These are phyloP conservation scores for Starmerella stellata DNA, from an alignment of 805 yeast species.

Conservation along the genomic window DNA sequence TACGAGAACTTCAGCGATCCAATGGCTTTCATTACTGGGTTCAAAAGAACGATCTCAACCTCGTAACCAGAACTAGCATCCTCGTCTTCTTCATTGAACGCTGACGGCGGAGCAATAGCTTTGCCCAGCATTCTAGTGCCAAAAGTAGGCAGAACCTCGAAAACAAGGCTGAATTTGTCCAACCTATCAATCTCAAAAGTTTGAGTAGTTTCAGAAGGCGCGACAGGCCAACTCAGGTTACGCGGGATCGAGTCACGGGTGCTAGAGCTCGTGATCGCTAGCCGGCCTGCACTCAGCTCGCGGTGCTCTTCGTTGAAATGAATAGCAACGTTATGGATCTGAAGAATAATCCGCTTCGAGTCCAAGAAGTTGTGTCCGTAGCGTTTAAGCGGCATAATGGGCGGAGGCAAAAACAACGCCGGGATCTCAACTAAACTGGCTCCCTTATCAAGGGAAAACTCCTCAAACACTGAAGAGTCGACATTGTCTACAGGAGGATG, in stretches of 20 bases:
- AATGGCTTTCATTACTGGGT: conserved; percentile 57
- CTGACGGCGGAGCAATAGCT: conserved; percentile 53
- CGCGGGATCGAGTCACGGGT: conserved; percentile 74
- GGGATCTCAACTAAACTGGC: conserved; percentile 35
- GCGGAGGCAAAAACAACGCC: conserved; percentile 83
- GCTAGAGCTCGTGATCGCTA: conserved; percentile 55
- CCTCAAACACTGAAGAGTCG: conserved; percentile 1
- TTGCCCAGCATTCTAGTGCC: conserved; percentile 87
- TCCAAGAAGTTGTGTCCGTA: conserved; percentile 94
- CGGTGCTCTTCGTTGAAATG: conserved; percentile 28
- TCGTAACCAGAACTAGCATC: conserved; percentile 11
- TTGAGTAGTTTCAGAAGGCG: conserved; percentile 46
- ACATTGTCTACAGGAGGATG: not conserved
- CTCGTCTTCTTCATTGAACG: conserved; percentile 25
- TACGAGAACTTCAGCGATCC: conserved; percentile 65
- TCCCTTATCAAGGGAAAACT: not conserved
- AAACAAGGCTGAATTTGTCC: conserved; percentile 56
- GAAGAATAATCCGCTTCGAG: conserved; percentile 59
- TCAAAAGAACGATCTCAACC: conserved; percentile 52
- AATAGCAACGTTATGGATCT: conserved; percentile 35
- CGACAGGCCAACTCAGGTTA: conserved; percentile 60
- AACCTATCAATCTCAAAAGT: conserved; percentile 73
- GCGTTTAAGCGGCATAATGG: conserved; percentile 78
- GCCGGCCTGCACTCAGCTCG: conserved; percentile 32
- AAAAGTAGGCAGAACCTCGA: conserved; percentile 84